Evolutionary conservation across 805 yeast species (phyloP).

Genomic region (Saturnispora quitensis): DNA sequence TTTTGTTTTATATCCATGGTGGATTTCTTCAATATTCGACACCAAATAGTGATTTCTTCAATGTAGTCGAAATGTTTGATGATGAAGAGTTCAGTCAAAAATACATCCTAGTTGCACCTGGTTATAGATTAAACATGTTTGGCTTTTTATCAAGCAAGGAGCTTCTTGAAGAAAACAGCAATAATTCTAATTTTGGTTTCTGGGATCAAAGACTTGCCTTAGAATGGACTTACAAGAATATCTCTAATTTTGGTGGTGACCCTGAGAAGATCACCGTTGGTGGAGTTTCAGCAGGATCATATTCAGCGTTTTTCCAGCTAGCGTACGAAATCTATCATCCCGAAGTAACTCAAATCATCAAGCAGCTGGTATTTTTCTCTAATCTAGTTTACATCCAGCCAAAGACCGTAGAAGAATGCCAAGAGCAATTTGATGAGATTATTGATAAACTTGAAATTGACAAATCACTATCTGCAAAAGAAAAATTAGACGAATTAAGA

Average conservation of each 20-base stretch:
- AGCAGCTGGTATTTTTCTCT: slow-evolving; percentile 28
- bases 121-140: slow-evolving; percentile 34
- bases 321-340: slow-evolving; percentile 36
- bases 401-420: slow-evolving; percentile 28
- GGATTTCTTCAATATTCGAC: slow-evolving; percentile 33
- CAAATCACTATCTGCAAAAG: slow-evolving; percentile 7
- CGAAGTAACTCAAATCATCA: slow-evolving; percentile 31
- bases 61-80: slow-evolving; percentile 19
- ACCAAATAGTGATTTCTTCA: slow-evolving; percentile 21
- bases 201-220: slow-evolving; percentile 40
- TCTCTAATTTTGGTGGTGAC: slow-evolving; percentile 40
- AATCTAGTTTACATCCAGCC: slow-evolving; percentile 33
- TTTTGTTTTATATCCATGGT: slow-evolving; percentile 33
- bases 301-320: slow-evolving; percentile 33
- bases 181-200: slow-evolving; percentile 29
- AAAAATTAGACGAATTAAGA: slow-evolving; percentile 11
- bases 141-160: slow-evolving; percentile 33
- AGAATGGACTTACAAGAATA: slow-evolving; percentile 37
- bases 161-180: slow-evolving; percentile 26
- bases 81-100: slow-evolving; percentile 26
- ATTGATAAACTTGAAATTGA: slow-evolving; percentile 19
- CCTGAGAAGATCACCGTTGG: slow-evolving; percentile 32
- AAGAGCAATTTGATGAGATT: slow-evolving; percentile 31
- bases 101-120: slow-evolving; percentile 30
- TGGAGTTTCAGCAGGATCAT: slow-evolving; percentile 42